Base-by-base conservation (phyloP, 2,329 filamentous ascomycete species). In the Ambrosiella beaveri region DNA sequence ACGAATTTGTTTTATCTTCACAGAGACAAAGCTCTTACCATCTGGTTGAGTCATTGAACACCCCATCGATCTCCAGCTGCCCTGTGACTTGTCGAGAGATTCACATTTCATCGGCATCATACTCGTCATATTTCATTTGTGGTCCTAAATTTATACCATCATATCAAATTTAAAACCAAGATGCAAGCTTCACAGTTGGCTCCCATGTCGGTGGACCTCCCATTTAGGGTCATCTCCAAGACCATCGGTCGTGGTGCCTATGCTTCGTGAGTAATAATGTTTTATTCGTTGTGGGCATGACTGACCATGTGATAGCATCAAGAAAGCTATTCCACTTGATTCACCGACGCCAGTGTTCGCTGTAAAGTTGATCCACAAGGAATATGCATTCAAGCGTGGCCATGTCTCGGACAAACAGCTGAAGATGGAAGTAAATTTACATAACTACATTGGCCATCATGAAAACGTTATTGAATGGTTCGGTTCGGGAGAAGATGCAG, bases 341-440 rank as follows among this genome's bases (percentile, higher is more conserved):
- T 70, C 77, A 1, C 72, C 79, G 35, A 78, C 74, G 35, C 91
- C 91, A 37, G 75, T 98, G 60, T 97, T 98, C 69, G 93, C 94
- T 12, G 88, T 98, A 71, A 98, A 98, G 70, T 88, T 98, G 71
- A 96, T 98, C 68, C 91, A 98, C 74, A 98, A 98, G 73, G 85
- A 86, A 63, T 95, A 96, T 70, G 94, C 93, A 59, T 80, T 88
- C 65, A 86, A 85, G 65, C 82, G 91, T 76, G 93, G 93, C 67
- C 86, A 88, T 61, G 83, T 98, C 64, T 88, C 86, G 37, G 78
- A 84, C 39, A 91, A 94, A 67, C 93, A 98, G 71, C 81, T 98
- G 63, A 80, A 84, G 65, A 88, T 95, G 79, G 93, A 98, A 72
- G 86, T 95, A 45, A 86, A 86, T 2, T 77, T 98, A 15, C 93